Percentiles rank a stretch among this genome's conserved stretches.
phyloP scores from a whole-genome alignment of 257 asterid species.

The Ligustrum vulgare region DNA sequence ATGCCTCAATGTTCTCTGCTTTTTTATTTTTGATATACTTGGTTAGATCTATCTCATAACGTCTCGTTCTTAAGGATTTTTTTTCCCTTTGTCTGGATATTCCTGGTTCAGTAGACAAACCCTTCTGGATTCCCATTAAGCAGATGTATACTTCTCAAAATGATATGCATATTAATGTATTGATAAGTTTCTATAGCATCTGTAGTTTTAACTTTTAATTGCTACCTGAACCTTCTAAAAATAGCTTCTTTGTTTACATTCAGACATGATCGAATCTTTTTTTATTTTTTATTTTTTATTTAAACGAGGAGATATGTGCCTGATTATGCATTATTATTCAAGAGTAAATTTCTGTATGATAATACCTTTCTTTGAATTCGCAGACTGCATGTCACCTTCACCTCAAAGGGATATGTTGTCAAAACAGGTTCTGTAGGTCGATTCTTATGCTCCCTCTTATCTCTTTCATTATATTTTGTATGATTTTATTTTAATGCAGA shows the following conservation, averaged over 20 bases:
- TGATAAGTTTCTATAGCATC: background rate
- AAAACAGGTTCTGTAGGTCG: constrained; percentile 38
- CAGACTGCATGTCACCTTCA: constrained; percentile 46
- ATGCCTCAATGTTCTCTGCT: background rate
- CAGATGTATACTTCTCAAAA: background rate
- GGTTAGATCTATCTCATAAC: background rate
- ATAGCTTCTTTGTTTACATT: background rate
- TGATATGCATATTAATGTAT: background rate
- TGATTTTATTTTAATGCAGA: constrained; percentile 34
- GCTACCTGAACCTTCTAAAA: background rate
- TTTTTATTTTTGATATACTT: background rate
- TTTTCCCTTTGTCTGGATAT: background rate
- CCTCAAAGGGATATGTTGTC: constrained; percentile 43
- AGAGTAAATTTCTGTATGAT: background rate
- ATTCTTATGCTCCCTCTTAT: background rate
- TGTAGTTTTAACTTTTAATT: background rate
- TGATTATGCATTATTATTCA: constrained; percentile 15
- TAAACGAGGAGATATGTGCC: background rate
- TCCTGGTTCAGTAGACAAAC: background rate
- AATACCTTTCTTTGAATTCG: constrained; percentile 19
- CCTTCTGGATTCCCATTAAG: background rate
- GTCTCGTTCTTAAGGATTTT: background rate
- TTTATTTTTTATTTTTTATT: background rate
- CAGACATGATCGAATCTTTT: background rate
- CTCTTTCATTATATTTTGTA: constrained; percentile 7